Conservation (phyloP, 2,329 filamentous ascomycete genomes). For the Alternaria viburni region DNA sequence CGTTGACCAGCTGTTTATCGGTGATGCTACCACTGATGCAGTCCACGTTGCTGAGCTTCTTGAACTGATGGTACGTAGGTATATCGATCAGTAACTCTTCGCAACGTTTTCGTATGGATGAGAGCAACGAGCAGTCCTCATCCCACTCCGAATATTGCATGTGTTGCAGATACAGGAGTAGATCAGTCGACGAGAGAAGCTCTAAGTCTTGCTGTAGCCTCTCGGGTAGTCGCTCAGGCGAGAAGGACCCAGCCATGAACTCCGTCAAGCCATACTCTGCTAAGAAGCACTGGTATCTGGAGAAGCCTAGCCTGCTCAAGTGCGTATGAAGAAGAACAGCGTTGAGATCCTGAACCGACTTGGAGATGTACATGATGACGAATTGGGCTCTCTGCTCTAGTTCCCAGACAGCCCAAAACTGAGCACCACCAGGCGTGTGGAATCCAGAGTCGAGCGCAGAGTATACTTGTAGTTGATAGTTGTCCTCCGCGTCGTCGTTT, state of each 20-base stretch:
- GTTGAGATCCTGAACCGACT: conserved; percentile 41
- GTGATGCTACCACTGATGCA: conserved; percentile 39
- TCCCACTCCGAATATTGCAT: conserved; percentile 42
- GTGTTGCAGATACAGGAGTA: conserved; percentile 44
- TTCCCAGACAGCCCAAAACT: conserved; percentile 48
- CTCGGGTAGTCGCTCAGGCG: conserved; percentile 26
- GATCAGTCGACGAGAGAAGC: conserved; percentile 42
- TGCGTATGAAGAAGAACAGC: conserved; percentile 42
- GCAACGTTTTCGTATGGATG: conserved; percentile 33
- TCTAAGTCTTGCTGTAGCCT: conserved; percentile 43
- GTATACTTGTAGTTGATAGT: conserved; percentile 40
- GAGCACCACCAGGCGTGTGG: conserved; percentile 38
- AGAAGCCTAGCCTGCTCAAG: conserved; percentile 42
- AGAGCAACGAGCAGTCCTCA: conserved; percentile 37
- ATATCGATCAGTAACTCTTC: conserved; percentile 44
- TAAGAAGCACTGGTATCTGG: conserved; percentile 46
- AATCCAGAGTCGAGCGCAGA: conserved; percentile 48
- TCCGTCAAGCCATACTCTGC: conserved; percentile 36
- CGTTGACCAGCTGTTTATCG: conserved; percentile 38
- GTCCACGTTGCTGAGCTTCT: conserved; percentile 45
- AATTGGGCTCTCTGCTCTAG: conserved; percentile 35
- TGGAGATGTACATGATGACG: conserved; percentile 44
- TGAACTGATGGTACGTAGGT: conserved; percentile 46
- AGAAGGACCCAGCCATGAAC: conserved; percentile 10
- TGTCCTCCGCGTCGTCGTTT: conserved; percentile 37